Evolutionary conservation across 345 rosid species (phyloP).

Genomic region (Atalantia buxifolia): DNA sequence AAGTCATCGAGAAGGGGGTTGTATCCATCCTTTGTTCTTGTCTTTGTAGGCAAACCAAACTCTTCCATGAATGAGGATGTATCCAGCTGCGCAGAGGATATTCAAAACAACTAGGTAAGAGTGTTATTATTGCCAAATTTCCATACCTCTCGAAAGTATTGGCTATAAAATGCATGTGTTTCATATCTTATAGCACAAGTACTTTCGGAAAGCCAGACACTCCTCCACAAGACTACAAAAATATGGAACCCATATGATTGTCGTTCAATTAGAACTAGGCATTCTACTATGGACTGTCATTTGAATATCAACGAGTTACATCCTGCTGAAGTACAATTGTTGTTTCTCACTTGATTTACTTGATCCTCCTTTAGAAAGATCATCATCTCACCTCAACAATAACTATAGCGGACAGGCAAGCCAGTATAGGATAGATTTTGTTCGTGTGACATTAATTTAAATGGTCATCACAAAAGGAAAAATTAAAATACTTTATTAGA

Average conservation of each 20-base stretch:
- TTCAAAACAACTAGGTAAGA: no score
- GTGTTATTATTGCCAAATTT: no score
- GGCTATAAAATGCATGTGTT: no score
- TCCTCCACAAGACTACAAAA: no score
- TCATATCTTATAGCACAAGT: no score
- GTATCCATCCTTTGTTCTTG: slow-evolving; percentile 88
- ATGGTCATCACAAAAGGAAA: no score
- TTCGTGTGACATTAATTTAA: neutral
- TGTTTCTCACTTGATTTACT: neutral
- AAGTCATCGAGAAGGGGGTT: slow-evolving; percentile 94
- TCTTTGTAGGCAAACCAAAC: slow-evolving; percentile 83
- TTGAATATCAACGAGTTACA: no score
- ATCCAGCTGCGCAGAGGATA: slow-evolving; percentile 48
- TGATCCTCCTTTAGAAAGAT: neutral
- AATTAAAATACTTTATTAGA: slow-evolving; percentile 1
- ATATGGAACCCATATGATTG: neutral
- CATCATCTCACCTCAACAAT: neutral
- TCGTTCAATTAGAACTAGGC: neutral
- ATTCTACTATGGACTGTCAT: neutral
- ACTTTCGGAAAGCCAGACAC: no score
- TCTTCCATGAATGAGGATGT: slow-evolving; percentile 94
- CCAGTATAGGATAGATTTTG: neutral
- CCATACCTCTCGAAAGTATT: no score
- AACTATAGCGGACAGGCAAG: no score
- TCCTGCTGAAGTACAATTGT: neutral